These are phyloP conservation scores for Fusarium decemcellulare DNA, from an alignment of 2,329 filamentous ascomycete genomes.

Conservation along the genomic window DNA sequence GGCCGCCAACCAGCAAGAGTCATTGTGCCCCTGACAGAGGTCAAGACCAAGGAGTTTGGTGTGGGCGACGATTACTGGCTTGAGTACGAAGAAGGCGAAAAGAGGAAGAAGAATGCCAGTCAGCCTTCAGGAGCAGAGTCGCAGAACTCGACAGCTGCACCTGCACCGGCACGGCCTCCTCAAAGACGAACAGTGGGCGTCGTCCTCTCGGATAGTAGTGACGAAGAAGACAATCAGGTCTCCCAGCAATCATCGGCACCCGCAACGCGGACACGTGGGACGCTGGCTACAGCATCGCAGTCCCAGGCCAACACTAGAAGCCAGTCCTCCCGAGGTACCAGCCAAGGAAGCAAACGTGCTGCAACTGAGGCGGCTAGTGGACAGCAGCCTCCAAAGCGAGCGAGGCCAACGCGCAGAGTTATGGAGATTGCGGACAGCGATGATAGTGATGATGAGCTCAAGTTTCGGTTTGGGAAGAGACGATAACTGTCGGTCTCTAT, in stretches of 20 bases:
- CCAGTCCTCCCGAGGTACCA: constrained; percentile 46
- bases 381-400: constrained; percentile 51
- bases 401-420: constrained; percentile 53
- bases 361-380: constrained; percentile 48
- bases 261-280: constrained; percentile 43
- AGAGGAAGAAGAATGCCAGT: constrained; percentile 48
- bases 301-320: constrained; percentile 49
- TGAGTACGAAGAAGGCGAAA: constrained; percentile 61
- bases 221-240: constrained; percentile 45
- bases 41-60: constrained; percentile 78
- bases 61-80: constrained; percentile 85
- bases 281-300: constrained; percentile 43
- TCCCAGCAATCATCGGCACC: constrained; percentile 12
- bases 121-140: constrained; percentile 42
- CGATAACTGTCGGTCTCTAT: constrained; percentile 50
- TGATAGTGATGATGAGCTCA: constrained; percentile 69
- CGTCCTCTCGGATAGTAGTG: constrained; percentile 56
- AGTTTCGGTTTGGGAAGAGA: constrained; percentile 69
- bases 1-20: constrained; percentile 63
- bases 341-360: constrained; percentile 52
- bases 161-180: constrained; percentile 19
- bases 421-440: constrained; percentile 56
- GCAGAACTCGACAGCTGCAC: constrained; percentile 21
- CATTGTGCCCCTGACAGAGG: constrained; percentile 81
- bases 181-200: constrained; percentile 42